phyloP scores from a whole-genome alignment of 2,329 filamentous ascomycete species.

The Fusarium hainanense region DNA sequence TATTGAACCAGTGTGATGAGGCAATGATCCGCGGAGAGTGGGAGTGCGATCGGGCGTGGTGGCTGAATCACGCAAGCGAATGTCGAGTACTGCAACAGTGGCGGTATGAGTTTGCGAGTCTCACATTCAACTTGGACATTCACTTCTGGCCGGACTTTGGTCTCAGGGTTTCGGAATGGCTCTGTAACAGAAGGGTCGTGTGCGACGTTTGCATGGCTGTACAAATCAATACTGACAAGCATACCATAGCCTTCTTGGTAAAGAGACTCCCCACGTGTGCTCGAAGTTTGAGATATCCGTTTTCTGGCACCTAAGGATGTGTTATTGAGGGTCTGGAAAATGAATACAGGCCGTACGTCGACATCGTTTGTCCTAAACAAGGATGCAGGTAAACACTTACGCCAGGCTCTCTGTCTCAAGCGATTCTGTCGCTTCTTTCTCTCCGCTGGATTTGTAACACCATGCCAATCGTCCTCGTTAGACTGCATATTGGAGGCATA shows the following conservation, averaged over 20 bases:
- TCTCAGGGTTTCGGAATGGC: background rate
- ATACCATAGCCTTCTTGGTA: background rate
- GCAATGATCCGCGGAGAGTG: background rate
- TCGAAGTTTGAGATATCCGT: rapidly evolving
- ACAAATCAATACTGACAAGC: background rate
- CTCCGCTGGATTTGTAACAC: background rate
- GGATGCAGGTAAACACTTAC: background rate
- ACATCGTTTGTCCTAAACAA: too few relatives aligned
- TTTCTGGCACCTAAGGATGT: background rate
- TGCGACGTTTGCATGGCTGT: background rate
- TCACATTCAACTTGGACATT: too few relatives aligned
- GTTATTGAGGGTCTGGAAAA: background rate
- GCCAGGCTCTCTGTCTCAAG: background rate
- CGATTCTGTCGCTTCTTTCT: background rate
- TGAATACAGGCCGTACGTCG: background rate
- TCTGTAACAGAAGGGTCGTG: background rate
- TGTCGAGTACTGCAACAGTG: background rate
- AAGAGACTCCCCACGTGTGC: background rate
- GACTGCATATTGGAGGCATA: background rate
- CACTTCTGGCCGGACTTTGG: background rate
- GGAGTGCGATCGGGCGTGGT: background rate
- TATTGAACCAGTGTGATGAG: background rate
- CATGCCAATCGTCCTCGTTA: background rate
- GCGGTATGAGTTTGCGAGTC: background rate
- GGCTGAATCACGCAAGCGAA: background rate